Conservation (phyloP, 164 flowering plant species). For the Warburgia ugandensis region DNA sequence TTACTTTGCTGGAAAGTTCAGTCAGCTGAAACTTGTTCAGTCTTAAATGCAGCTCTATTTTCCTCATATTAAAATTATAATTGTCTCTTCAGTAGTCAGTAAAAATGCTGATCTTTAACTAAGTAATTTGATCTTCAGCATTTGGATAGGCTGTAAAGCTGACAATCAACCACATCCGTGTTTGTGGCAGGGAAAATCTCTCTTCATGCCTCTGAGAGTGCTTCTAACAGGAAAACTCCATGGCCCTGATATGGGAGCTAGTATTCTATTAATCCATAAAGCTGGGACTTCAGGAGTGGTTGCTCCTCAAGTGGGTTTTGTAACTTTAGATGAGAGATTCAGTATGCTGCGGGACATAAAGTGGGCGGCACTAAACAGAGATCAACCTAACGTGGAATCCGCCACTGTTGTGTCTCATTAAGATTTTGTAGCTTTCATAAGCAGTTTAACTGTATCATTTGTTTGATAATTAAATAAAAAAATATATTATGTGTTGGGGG, state of each 20-base stretch:
- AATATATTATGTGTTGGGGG: no score
- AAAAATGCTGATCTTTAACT: neutral
- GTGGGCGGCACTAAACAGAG: slow-evolving; percentile 55
- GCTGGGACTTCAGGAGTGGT: slow-evolving; percentile 51
- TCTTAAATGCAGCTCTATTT: no score
- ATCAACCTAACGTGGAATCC: slow-evolving; percentile 27
- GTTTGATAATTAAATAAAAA: no score
- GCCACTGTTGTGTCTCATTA: slow-evolving; percentile 27
- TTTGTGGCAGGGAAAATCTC: slow-evolving; percentile 72
- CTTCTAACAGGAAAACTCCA: slow-evolving; percentile 91
- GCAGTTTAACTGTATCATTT: no score
- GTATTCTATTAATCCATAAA: slow-evolving; percentile 54
- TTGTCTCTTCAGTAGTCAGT: no score
- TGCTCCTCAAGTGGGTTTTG: slow-evolving; percentile 50
- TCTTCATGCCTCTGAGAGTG: slow-evolving; percentile 91
- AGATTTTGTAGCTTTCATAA: slow-evolving; percentile 18
- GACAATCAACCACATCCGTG: neutral
- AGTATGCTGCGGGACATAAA: slow-evolving; percentile 49
- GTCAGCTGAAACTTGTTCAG: neutral
- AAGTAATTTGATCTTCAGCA: neutral
- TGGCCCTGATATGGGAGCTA: slow-evolving; percentile 83
- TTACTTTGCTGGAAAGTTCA: neutral
- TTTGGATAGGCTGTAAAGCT: neutral
- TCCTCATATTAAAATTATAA: no score
- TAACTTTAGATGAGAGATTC: slow-evolving; percentile 62